Base-by-base conservation (phyloP, 148 eudicot species). In the Dysphania ambrosioides region DNA sequence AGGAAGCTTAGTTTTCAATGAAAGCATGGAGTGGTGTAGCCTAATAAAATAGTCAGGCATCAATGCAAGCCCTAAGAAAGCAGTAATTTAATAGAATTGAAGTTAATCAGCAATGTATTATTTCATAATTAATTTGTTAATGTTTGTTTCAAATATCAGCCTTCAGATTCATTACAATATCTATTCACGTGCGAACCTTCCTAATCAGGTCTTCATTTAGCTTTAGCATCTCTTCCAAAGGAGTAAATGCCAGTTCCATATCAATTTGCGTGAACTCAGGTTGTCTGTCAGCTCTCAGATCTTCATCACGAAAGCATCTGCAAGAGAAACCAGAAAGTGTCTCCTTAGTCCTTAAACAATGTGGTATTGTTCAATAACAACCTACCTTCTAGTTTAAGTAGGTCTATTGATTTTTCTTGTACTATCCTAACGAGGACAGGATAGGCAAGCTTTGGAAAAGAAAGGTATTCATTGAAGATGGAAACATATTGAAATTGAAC, bases 271-370 rank as follows among this genome's bases (percentile, higher is more conserved):
- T 92, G 82, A 95, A 95, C 85, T 95, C 98, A 57, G 98, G 97
- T 75, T 95, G 98, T 80, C 97, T 92, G 83, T 95, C 98, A 24
- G 98, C 97, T 72, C 98, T 95, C 66, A 95, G 86, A 88, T 92
- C 98, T 78, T 95, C 98, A 85, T 95, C 98, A 58, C 98, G 90
- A 55, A 95, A 95, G 78, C 98, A 95, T 83, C 98, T 93, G 86
- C 64, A 75, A 71, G 61, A 58, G 66, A 40, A 73, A 35, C 34
- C 67, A 68, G 41, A 71, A 57, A 62, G 53, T 40, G 23, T 74
- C 29, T 29, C 34, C 9, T 47, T 70, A 55, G 42, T 60, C 32
- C 32, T 60, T n/a, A 27, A 44, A 65, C 19, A 70, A 21, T 27
- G 23, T 30, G 30, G 19, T 56, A 18, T 49, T 70, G 30, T 49